A percentile compares a stretch with the other conserved stretches of the same genome.
These are phyloP conservation scores for Lactarius pseudohatsudake DNA, from an alignment of 768 basidiomycete species.

Conservation along the genomic window DNA sequence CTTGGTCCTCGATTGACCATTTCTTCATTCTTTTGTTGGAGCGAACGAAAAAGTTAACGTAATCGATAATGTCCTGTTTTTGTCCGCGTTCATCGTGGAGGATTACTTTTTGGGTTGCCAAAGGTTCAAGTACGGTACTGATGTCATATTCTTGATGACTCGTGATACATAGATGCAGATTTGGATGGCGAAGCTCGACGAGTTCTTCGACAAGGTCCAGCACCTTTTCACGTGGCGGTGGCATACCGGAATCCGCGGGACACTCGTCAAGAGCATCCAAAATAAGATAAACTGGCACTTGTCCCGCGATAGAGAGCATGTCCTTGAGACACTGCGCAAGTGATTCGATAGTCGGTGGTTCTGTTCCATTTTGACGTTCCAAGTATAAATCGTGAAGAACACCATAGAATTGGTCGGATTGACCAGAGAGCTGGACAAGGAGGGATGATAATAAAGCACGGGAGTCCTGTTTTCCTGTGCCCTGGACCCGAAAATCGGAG, in stretches of 20 bases:
- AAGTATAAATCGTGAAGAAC: neutral
- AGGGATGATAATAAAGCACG: neutral
- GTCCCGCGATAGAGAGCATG: neutral
- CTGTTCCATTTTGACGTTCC: neutral
- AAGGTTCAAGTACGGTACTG: neutral
- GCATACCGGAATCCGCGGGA: neutral
- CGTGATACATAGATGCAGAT: neutral
- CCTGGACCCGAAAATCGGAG: neutral
- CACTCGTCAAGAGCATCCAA: constrained; percentile 1
- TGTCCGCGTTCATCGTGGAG: neutral
- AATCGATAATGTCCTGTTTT: neutral
- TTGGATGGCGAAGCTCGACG: neutral
- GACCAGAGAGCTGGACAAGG: neutral
- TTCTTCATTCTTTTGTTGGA: neutral
- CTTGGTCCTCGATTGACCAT: neutral
- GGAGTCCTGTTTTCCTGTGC: neutral
- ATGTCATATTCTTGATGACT: neutral
- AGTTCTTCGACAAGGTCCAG: neutral
- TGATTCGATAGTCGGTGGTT: neutral
- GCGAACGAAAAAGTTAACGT: neutral
- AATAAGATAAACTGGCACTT: neutral
- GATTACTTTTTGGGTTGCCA: neutral
- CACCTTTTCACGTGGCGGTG: neutral
- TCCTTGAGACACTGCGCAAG: neutral
- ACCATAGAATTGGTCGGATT: neutral